Evolutionary conservation across 306 rosid genomes (phyloP).

Genomic region (Erythrophleum fordii): DNA sequence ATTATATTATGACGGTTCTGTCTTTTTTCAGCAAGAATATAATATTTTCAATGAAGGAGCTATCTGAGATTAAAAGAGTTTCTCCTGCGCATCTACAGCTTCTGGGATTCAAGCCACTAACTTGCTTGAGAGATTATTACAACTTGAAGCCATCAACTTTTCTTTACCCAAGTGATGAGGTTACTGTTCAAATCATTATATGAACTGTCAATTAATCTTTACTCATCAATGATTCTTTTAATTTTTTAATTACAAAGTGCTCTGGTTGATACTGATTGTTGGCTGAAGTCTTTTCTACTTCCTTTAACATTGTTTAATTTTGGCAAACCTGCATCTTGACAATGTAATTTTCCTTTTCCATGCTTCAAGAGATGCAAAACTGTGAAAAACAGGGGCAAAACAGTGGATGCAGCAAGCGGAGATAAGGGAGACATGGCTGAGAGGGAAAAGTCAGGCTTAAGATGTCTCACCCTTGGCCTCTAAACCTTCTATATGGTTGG

Average conservation of each 20-base stretch:
- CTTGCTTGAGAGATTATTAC: conserved; percentile 89
- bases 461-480: not conserved
- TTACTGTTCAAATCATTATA: conserved; percentile 40
- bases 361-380: conserved; percentile 11
- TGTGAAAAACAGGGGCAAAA: not conserved
- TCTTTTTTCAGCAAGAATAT: conserved; percentile 67
- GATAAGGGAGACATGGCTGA: not conserved
- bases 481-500: not conserved
- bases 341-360: not conserved
- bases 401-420: not conserved
- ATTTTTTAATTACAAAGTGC: conserved; percentile 19
- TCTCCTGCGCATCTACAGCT: conserved; percentile 73
- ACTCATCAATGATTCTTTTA: too few species aligned
- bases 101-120: conserved; percentile 91
- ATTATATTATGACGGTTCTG: conserved; percentile 34
- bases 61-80: conserved; percentile 75
- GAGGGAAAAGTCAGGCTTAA: not conserved
- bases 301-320: conserved; percentile 34
- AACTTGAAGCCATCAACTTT: conserved; percentile 93
- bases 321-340: conserved; percentile 25
- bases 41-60: conserved; percentile 71
- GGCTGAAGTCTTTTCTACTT: conserved; percentile 15
- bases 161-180: conserved; percentile 88
- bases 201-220: conserved; percentile 33
- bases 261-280: conserved; percentile 8